phyloP scores from a whole-genome alignment of 176 grass and related monocot genomes.

The Typha latifolia region DNA sequence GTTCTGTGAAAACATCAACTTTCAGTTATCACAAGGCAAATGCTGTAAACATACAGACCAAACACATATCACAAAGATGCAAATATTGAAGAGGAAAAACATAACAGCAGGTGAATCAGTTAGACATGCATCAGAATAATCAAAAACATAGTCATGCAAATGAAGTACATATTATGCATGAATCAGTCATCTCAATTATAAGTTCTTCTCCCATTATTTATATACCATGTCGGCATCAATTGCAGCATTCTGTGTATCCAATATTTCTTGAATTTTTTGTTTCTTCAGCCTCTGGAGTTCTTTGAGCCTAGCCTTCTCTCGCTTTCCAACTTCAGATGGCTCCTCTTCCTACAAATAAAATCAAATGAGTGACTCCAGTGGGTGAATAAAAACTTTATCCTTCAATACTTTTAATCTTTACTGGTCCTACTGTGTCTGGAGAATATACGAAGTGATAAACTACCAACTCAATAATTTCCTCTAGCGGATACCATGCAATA shows the following conservation, averaged over 20 bases:
- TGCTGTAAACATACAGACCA: not conserved
- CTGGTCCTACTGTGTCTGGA: too few relatives aligned
- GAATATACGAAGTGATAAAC: too few relatives aligned
- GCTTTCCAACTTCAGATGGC: slow-evolving; percentile 36
- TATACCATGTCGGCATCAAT: slow-evolving; percentile 61
- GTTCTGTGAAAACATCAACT: slow-evolving; percentile 33
- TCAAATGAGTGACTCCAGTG: not conserved
- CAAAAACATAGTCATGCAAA: not conserved
- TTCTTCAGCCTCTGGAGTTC: slow-evolving; percentile 61
- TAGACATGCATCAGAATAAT: not conserved
- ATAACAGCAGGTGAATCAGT: not conserved
- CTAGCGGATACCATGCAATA: too few relatives aligned
- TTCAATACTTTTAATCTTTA: not conserved
- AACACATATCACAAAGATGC: not conserved
- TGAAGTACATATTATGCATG: not conserved
- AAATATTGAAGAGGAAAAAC: not conserved
- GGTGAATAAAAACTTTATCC: not conserved
- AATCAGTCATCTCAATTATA: not conserved
- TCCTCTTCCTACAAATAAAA: slow-evolving; percentile 34
- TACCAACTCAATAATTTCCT: too few relatives aligned
- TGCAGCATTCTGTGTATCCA: slow-evolving; percentile 49
- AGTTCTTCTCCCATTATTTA: not conserved
- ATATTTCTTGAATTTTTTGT: slow-evolving; percentile 55
- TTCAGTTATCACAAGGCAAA: slow-evolving; percentile 2
- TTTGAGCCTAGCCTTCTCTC: slow-evolving; percentile 47